Base-by-base conservation (phyloP, 768 basidiomycete genomes). In the Kwoniella shandongensis region DNA sequence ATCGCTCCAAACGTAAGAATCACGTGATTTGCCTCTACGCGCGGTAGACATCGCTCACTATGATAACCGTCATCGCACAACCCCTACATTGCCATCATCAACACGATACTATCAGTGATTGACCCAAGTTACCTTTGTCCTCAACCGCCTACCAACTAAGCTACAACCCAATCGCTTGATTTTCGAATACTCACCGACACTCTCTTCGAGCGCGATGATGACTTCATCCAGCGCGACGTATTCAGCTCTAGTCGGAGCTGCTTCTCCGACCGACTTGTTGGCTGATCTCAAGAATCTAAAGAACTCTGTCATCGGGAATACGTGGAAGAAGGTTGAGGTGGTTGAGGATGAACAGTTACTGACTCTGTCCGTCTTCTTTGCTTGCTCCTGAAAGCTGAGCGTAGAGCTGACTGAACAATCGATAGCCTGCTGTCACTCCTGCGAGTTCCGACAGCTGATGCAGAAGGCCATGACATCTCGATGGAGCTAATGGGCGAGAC, bases 291-390 rank as follows among this genome's bases (percentile, higher is more conserved):
- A 73, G 53, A 68, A 72, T 30, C 65, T 74, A 39, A 76, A 76
- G 66, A 76, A 76, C 51, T 53, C 62, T 23, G 61, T 76, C 44
- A 76, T 76, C 35, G 75, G 75, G 11, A 76, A 76, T 52, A 67
- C 68, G 3, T 61, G 66, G 63, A 69, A 65, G 59, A 76, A 76
- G 66, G 68, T 74, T 5, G 66, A 72, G 39, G 61, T 73, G 1
- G 69, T 66, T 25, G 63, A 69, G 41, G 68, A 75, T 54, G 57
- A 61, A 20, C 35, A 49, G 49, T 35, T 64, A 18, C 30, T 74
- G 23, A 11, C 12, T 7, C 55, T 64, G 69, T 67, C 25, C 44
- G 72, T 55, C 27, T 40, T 23, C n/a, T n/a, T n/a, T n/a, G n/a
- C 18, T 25, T 35, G 32, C 27, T n/a, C 12, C 36, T 15, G 20